These are phyloP conservation scores for Xylaria hypoxylon DNA, from an alignment of 2,329 filamentous ascomycete genomes.

Conservation along the genomic window DNA sequence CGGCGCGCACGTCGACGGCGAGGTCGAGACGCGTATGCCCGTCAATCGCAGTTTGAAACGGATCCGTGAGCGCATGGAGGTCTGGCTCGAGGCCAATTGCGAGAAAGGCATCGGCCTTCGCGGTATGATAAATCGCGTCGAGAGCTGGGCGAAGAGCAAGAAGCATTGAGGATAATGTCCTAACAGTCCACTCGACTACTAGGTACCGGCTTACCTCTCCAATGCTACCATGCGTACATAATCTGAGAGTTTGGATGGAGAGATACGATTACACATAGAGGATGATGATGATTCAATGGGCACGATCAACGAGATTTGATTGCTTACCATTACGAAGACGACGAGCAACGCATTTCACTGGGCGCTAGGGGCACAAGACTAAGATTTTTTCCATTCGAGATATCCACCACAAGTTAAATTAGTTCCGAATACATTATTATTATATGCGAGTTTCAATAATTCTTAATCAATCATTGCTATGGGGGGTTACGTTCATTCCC, in stretches of 20 bases:
- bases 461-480: background rate
- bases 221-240: background rate
- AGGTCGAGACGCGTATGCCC: conserved; percentile 77
- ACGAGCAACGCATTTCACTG: conserved; percentile 29
- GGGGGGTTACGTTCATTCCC: background rate
- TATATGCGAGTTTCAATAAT: background rate
- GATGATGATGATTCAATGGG: background rate
- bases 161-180: conserved; percentile 26
- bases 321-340: conserved; percentile 19
- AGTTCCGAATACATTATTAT: background rate
- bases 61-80: conserved; percentile 83
- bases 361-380: conserved; percentile 22
- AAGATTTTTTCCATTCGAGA: conserved; percentile 20
- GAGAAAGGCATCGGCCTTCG: conserved; percentile 84
- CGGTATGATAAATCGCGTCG: conserved; percentile 73
- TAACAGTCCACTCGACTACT: background rate
- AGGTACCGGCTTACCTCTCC: background rate
- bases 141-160: conserved; percentile 53
- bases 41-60: conserved; percentile 75
- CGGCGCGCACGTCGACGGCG: conserved; percentile 67
- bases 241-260: background rate
- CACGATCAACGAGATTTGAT: background rate
- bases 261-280: background rate
- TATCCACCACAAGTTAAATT: conserved; percentile 28
- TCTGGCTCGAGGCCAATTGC: conserved; percentile 81